Base-by-base conservation (phyloP, 768 basidiomycete genomes). In the Termitomyces sp. region DNA sequence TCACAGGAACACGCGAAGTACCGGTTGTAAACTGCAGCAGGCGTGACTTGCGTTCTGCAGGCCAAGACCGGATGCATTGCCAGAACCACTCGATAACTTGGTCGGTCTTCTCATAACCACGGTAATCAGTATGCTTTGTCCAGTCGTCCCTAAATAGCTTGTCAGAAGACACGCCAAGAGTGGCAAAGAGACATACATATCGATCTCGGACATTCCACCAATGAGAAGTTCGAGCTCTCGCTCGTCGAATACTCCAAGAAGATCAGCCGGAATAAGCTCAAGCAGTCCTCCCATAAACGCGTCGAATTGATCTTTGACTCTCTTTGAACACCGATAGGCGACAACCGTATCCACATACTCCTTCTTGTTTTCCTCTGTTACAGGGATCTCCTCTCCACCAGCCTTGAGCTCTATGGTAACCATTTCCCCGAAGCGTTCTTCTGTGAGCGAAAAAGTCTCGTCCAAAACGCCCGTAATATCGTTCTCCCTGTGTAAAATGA, bases 61-160 rank as follows among this genome's bases (percentile, higher is more conserved):
- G 90, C 94, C 94, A 96, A 34, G 87, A 86, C 37, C 89, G 86
- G 55, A 96, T 83, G 66, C 88, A 91, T 70, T 94, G 86, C 94
- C 94, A 95, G 80, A 96, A 96, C 94, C 94, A 95, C 67, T 92
- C 89, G 62, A 95, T 92, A 59, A 91, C 88, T 68, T 91, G 86
- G 67, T 93, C 91, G 4, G 85, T 88, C 76, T 89, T 90, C 66
- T 89, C 86, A 67, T 91, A 93, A 5, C 89, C 88, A 53, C 92
- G 87, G 69, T 95, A 95, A 68, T 95, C 94, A 20, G 94, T 96
- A 72, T 91, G 93, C 67, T 93, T 93, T 64, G 87, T 90, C 93
- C 93, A 95, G 66, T 94, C 92, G 64, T 94, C 91, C 76, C 86
- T 87, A 48, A 13, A 47, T 26, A 58, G 33, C 62, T 53, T 44